A percentile compares a stretch with the other conserved stretches of the same genome.
These are phyloP conservation scores for Achlya hypogyna DNA, from an alignment of 352 stramenopile genomes.

Conservation along the genomic window DNA sequence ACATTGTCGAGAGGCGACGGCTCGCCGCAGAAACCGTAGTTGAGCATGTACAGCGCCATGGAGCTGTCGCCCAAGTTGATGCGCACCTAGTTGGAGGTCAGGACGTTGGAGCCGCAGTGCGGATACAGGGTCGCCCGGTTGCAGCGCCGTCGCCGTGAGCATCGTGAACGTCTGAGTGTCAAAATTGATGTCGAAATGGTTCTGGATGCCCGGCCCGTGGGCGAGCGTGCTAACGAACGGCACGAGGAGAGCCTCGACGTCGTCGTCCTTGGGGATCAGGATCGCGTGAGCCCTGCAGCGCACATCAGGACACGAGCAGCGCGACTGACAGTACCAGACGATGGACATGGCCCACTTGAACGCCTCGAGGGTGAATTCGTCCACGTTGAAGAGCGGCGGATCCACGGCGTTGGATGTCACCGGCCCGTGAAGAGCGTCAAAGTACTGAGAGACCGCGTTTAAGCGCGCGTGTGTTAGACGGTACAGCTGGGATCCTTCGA, in stretches of 20 bases:
- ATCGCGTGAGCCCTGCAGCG: slow-evolving; percentile 8
- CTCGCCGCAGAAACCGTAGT: slow-evolving; percentile 6
- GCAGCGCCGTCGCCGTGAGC: not conserved
- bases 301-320: not conserved
- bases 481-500: slow-evolving; percentile 8
- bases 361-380: slow-evolving; percentile 11
- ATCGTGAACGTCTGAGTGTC: not conserved
- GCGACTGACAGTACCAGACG: slow-evolving; percentile 12
- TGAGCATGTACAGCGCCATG: slow-evolving; percentile 21
- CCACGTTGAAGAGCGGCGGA: slow-evolving; percentile 1
- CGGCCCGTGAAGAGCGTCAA: not conserved
- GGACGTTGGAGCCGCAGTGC: not conserved
- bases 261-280: not conserved
- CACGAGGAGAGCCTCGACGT: slow-evolving; percentile 5
- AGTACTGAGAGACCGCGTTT: slow-evolving; percentile 9
- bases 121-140: not conserved
- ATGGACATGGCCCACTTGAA: slow-evolving; percentile 15
- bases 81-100: not conserved
- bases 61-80: slow-evolving; percentile 11
- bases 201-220: not conserved
- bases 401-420: slow-evolving; percentile 13
- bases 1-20: slow-evolving; percentile 1
- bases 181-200: not conserved
- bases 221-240: slow-evolving; percentile 13
- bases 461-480: slow-evolving; percentile 2